A percentile compares a stretch with the other conserved stretches of the same genome.
Conservation (phyloP, 208 protist species). For the Sergeia podlipaevii region DNA sequence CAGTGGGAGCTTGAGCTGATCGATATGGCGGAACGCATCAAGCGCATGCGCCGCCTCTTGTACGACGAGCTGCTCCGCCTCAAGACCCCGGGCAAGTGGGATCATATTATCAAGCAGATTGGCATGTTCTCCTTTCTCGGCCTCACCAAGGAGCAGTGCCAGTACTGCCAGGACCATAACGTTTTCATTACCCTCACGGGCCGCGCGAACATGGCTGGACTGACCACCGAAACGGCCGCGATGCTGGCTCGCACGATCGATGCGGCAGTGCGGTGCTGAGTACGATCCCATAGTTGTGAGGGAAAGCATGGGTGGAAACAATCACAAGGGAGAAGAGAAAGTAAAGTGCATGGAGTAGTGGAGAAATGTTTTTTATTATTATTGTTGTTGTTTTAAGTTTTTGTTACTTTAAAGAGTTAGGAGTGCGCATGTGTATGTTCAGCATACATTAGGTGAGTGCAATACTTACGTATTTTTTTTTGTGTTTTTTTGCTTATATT, state of each 20-base stretch:
- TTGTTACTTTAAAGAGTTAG: too few relatives aligned
- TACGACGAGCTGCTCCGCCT: slow-evolving; percentile 65
- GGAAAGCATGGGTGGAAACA: too few relatives aligned
- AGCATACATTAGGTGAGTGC: too few relatives aligned
- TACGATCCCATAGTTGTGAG: too few relatives aligned
- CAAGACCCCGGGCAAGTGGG: slow-evolving; percentile 89
- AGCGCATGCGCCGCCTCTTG: slow-evolving; percentile 71
- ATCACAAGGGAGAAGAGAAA: too few relatives aligned
- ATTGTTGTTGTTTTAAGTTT: too few relatives aligned
- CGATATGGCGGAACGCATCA: slow-evolving; percentile 83
- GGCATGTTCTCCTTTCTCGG: slow-evolving; percentile 99
- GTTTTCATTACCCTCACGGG: slow-evolving; percentile 73
- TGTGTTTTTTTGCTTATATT: not conserved
- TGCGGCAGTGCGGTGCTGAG: slow-evolving; percentile 63
- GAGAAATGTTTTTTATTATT: too few relatives aligned
- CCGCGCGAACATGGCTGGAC: slow-evolving; percentile 80
- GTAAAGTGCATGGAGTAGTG: too few relatives aligned
- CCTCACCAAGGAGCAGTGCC: slow-evolving; percentile 84
- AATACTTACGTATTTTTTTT: slow-evolving; percentile 8
- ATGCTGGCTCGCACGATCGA: slow-evolving; percentile 66
- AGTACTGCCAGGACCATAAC: slow-evolving; percentile 57
- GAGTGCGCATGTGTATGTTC: not conserved
- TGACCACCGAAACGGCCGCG: slow-evolving; percentile 53
- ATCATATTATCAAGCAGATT: slow-evolving; percentile 95
- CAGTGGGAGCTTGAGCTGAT: slow-evolving; percentile 93